Evolutionary conservation across 78 protist species (phyloP), one percentile per base, ranked within the genome.

Genomic region (Pigoraptor vietnamica): DNA sequence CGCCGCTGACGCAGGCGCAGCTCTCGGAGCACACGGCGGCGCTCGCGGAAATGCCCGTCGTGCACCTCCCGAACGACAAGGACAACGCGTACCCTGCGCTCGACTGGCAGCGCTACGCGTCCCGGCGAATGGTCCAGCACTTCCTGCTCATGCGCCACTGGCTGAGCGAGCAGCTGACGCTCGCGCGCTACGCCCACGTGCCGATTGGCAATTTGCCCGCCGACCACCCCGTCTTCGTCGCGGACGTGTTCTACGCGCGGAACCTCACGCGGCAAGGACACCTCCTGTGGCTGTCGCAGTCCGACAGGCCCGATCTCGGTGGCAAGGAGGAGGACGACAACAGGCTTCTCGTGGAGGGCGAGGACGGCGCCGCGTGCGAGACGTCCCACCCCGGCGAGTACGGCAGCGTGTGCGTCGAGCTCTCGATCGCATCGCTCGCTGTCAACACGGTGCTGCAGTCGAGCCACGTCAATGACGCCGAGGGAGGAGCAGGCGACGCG

Each of bases 301-400:
- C 94, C 23, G 79, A 35, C 23, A 91, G 67, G 37, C 97, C 98
- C 0, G 98, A 97, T 82, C 92, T 97, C 24, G 99, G 99, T 33
- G 99, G 98, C 2, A 79, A 92, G 81, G 90, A 87, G 23, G 90
- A 87, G 38, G 90, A 87, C 29, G 90, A 87, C 90, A 40, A 39
- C 81, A 67, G 90, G 0, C 36, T 87, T 37, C 9, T 87, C 40
- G 10, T 23, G 2, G 84, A 14, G 6, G 84, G 84, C 84, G 32
- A 25, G 32, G 32, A 14, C 32, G 84, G 84, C 23, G n/a, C n/a
- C 35, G 84, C 84, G 32, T 37, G 81, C 24, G 94, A 92, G 89
- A 37, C 94, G 33, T 81, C 39, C 35, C 67, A 90, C 24, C 90
- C 95, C 0, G 98, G 97, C 82, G 55, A 40, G 67, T 97, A 97